phyloP scores from a whole-genome alignment of 2,329 filamentous ascomycete genomes.

The Trichoderma sp. region DNA sequence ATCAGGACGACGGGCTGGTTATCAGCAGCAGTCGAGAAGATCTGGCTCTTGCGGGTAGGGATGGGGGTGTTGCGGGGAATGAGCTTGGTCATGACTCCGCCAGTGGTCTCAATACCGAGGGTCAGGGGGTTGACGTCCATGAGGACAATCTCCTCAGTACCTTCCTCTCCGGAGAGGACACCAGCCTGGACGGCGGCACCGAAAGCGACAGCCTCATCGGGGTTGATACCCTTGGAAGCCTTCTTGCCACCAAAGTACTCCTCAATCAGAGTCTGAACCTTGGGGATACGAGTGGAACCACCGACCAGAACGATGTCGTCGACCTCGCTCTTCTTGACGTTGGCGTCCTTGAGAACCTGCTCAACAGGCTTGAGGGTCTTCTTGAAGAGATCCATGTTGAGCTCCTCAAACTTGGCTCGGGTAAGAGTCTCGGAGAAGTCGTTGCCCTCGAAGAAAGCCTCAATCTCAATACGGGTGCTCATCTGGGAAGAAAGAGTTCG shows the following conservation, averaged over 20 bases:
- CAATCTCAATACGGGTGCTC: conserved; percentile 92
- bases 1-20: conserved; percentile 96
- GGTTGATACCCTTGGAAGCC: conserved; percentile 99
- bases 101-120: conserved; percentile 95
- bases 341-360: conserved; percentile 97
- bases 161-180: conserved; percentile 85
- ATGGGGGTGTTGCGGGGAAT: conserved; percentile 94
- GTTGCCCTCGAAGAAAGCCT: conserved; percentile 93
- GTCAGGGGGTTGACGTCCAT: conserved; percentile 98
- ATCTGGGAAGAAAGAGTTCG: conserved; percentile 92
- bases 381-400: conserved; percentile 99
- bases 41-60: conserved; percentile 94
- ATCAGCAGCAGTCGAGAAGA: conserved; percentile 94
- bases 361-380: conserved; percentile 98
- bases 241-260: conserved; percentile 96
- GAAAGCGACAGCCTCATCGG: conserved; percentile 97
- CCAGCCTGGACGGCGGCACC: conserved; percentile 96
- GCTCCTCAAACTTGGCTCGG: conserved; percentile 98
- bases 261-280: conserved; percentile 91
- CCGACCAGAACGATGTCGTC: conserved; percentile 97
- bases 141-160: conserved; percentile 76
- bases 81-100: conserved; percentile 95
- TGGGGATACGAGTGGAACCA: conserved; percentile 98
- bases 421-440: conserved; percentile 98
- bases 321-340: conserved; percentile 92